Percentiles rank a stretch among this genome's conserved stretches.
Conservation (phyloP, 1,284 basidiomycete genomes). For the Melampsora abietis-canadensis region DNA sequence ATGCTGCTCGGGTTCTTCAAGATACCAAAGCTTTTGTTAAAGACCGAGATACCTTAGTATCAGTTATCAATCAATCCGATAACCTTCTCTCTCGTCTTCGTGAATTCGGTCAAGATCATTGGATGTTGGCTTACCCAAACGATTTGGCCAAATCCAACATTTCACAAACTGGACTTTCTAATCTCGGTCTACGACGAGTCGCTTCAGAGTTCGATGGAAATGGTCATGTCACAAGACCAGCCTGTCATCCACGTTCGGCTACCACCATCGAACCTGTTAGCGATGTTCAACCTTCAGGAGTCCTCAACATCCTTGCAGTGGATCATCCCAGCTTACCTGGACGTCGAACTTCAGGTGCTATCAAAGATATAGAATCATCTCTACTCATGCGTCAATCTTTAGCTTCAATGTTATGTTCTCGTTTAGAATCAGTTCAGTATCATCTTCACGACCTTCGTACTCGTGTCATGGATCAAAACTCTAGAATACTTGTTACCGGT, state of each 20-base stretch:
- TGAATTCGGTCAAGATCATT: slow-evolving; percentile 17
- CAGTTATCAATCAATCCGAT: slow-evolving; percentile 32
- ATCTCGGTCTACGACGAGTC: neutral
- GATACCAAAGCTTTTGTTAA: slow-evolving; percentile 33
- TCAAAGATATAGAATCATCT: slow-evolving; percentile 8
- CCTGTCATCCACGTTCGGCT: too few relatives aligned
- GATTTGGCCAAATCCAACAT: neutral
- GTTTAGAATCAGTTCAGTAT: slow-evolving; percentile 17
- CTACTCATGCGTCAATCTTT: slow-evolving; percentile 31
- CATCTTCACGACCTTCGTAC: slow-evolving; percentile 82
- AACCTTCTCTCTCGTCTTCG: slow-evolving; percentile 5
- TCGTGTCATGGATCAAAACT: slow-evolving; percentile 85
- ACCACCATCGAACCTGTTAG: too few relatives aligned
- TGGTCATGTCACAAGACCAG: too few relatives aligned
- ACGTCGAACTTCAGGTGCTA: slow-evolving; percentile 30
- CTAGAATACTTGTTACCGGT: slow-evolving; percentile 97
- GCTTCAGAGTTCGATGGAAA: too few relatives aligned
- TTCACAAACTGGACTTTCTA: neutral
- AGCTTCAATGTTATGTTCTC: slow-evolving; percentile 25
- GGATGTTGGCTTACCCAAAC: slow-evolving; percentile 10
- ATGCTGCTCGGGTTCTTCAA: slow-evolving; percentile 3
- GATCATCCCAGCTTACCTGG: slow-evolving; percentile 3
- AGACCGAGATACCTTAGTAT: slow-evolving; percentile 29
- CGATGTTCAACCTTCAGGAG: too few relatives aligned
- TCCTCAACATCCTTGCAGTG: neutral